Conservation (phyloP, 2,329 filamentous ascomycete species). For the Pyricularia sp. region DNA sequence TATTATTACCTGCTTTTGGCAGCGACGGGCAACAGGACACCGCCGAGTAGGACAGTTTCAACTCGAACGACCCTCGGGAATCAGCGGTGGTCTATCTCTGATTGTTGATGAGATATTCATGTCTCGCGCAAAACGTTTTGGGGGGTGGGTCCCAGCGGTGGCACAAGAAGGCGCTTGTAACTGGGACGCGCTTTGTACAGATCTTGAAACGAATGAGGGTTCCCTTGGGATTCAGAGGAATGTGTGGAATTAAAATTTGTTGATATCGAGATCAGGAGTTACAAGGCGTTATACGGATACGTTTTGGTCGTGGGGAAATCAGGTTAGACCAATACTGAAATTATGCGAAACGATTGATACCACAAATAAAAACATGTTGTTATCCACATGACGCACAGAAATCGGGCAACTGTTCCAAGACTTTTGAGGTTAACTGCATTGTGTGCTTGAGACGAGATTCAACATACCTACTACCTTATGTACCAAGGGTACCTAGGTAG, state of each 20-base stretch:
- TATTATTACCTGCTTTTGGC: neutral
- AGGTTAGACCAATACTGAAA: neutral
- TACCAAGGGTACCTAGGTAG: no score
- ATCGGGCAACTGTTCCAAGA: neutral
- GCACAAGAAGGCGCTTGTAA: neutral
- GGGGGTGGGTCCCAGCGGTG: neutral
- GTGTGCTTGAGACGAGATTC: neutral
- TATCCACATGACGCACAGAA: neutral
- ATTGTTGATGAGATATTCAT: neutral
- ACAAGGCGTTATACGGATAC: neutral
- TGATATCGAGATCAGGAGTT: neutral
- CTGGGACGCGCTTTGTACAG: neutral
- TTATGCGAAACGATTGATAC: neutral
- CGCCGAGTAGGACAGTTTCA: neutral
- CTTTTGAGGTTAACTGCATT: neutral
- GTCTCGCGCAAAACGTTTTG: neutral
- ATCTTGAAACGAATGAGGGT: neutral
- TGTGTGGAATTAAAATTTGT: neutral
- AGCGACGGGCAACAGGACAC: neutral
- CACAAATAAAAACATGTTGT: neutral
- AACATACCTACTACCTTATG: no score
- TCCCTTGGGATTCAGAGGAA: neutral
- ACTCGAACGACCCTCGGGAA: neutral
- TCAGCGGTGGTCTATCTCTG: neutral
- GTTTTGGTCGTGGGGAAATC: neutral